Conservation (phyloP, 2,329 filamentous ascomycete genomes). For the Aspergillus piperis region DNA sequence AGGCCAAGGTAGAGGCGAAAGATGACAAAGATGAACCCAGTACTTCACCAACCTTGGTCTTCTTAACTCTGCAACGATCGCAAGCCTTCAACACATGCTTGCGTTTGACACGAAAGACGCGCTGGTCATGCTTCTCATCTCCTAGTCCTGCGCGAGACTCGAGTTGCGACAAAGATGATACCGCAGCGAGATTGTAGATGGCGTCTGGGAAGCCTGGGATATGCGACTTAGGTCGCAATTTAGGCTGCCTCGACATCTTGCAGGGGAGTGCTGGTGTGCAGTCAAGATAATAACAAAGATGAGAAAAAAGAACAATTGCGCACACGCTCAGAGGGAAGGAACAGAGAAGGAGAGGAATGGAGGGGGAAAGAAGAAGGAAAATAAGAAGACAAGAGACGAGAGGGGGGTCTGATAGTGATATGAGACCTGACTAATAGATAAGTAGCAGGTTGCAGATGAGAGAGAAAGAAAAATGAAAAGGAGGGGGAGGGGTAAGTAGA, state of each 20-base stretch:
- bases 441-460: neutral
- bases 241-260: slow-evolving; percentile 46
- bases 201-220: slow-evolving; percentile 38
- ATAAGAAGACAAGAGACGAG: neutral
- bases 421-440: slow-evolving; percentile 13
- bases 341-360: neutral
- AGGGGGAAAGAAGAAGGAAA: neutral
- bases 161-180: slow-evolving; percentile 35
- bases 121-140: slow-evolving; percentile 41
- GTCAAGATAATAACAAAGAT: slow-evolving; percentile 6
- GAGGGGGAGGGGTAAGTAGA: slow-evolving; percentile 17
- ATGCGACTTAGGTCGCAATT: slow-evolving; percentile 41
- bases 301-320: slow-evolving; percentile 9
- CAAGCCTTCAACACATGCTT: slow-evolving; percentile 49
- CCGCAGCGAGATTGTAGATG: slow-evolving; percentile 35
- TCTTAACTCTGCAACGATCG: slow-evolving; percentile 49
- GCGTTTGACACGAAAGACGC: slow-evolving; percentile 46
- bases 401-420: neutral
- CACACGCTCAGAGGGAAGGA: neutral
- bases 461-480: slow-evolving; percentile 17
- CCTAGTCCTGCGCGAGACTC: slow-evolving; percentile 29
- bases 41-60: slow-evolving; percentile 43
- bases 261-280: slow-evolving; percentile 6
- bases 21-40: slow-evolving; percentile 4
- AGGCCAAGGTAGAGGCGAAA: slow-evolving; percentile 5